A percentile compares a stretch with the other conserved stretches of the same genome.
phyloP scores from a whole-genome alignment of 495 filamentous ascomycete species.

The Penicillium soppii region DNA sequence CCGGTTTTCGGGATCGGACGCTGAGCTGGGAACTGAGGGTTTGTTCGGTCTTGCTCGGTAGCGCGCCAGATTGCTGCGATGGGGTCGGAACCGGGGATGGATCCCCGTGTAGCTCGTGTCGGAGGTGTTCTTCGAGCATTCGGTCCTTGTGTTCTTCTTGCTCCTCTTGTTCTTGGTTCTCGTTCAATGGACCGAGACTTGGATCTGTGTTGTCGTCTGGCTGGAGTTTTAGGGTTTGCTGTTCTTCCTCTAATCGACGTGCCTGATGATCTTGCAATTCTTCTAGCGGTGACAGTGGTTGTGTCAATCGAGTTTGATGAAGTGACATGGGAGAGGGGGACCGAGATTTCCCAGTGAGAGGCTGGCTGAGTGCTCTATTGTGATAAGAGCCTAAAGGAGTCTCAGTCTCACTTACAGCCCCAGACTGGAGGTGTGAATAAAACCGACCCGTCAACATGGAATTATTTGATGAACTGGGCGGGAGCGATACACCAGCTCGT shows the following conservation, averaged over 20 bases:
- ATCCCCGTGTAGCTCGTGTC: not conserved
- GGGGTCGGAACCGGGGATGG: too few relatives aligned
- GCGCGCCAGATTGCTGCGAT: not conserved
- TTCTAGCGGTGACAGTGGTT: not conserved
- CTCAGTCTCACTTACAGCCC: conserved; percentile 8
- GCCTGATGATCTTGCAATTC: not conserved
- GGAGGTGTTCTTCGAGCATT: not conserved
- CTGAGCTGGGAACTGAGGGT: conserved; percentile 1
- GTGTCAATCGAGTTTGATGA: not conserved
- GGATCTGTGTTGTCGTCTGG: not conserved
- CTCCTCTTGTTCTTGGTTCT: conserved; percentile 2
- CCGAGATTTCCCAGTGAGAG: conserved; percentile 6
- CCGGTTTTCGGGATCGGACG: conserved; percentile 9
- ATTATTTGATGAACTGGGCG: conserved; percentile 5
- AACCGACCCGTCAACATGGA: conserved; percentile 15
- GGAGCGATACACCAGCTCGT: conserved; percentile 14
- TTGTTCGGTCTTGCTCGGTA: not conserved
- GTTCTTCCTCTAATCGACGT: not conserved
- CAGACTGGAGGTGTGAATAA: conserved; percentile 17
- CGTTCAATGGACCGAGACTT: not conserved
- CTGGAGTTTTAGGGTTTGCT: not conserved
- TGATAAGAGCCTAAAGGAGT: conserved; percentile 2
- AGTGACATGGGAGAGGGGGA: conserved; percentile 8
- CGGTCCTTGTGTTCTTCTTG: not conserved
- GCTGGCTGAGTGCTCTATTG: conserved; percentile 13